Evolutionary conservation across 2,329 filamentous ascomycete species (phyloP).

Genomic region (Beauveria medogensis): DNA sequence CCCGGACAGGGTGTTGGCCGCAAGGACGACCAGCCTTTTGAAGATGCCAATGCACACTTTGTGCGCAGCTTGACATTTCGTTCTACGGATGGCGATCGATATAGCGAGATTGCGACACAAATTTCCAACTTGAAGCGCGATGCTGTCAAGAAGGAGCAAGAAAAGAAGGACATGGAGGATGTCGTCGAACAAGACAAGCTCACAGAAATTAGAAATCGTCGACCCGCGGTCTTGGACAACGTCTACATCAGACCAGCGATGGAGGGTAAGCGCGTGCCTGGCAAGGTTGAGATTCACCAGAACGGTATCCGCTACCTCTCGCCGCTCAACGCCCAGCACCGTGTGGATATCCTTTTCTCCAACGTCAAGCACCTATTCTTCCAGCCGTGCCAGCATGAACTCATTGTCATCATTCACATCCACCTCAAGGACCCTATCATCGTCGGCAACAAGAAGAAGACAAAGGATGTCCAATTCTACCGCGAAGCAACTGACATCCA

Average conservation of each 20-base stretch:
- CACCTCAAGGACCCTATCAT: slow-evolving; percentile 98
- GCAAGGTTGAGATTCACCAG: slow-evolving; percentile 94
- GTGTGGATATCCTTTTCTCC: slow-evolving; percentile 91
- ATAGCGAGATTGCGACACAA: slow-evolving; percentile 83
- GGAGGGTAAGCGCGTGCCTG: slow-evolving; percentile 93
- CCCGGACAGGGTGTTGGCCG: slow-evolving; percentile 94
- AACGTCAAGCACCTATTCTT: slow-evolving; percentile 99
- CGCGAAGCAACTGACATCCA: slow-evolving; percentile 97
- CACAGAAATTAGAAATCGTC: slow-evolving; percentile 86
- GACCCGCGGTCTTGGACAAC: slow-evolving; percentile 82
- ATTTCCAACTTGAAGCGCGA: slow-evolving; percentile 97
- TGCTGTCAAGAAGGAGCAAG: slow-evolving; percentile 83
- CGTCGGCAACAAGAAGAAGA: slow-evolving; percentile 95
- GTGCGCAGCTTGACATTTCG: slow-evolving; percentile 92
- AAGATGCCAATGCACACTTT: slow-evolving; percentile 92
- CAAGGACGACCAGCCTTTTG: slow-evolving; percentile 96
- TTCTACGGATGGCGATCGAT: slow-evolving; percentile 79
- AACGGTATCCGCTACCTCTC: slow-evolving; percentile 96
- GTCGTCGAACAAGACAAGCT: slow-evolving; percentile 98
- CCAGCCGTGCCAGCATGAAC: slow-evolving; percentile 90
- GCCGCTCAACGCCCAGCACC: slow-evolving; percentile 67
- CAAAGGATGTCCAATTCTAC: slow-evolving; percentile 97
- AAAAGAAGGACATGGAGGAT: slow-evolving; percentile 99
- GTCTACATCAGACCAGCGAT: slow-evolving; percentile 92
- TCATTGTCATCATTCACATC: slow-evolving; percentile 97